phyloP scores from a whole-genome alignment of 2,329 filamentous ascomycete species.

The Fusarium duplospermum region DNA sequence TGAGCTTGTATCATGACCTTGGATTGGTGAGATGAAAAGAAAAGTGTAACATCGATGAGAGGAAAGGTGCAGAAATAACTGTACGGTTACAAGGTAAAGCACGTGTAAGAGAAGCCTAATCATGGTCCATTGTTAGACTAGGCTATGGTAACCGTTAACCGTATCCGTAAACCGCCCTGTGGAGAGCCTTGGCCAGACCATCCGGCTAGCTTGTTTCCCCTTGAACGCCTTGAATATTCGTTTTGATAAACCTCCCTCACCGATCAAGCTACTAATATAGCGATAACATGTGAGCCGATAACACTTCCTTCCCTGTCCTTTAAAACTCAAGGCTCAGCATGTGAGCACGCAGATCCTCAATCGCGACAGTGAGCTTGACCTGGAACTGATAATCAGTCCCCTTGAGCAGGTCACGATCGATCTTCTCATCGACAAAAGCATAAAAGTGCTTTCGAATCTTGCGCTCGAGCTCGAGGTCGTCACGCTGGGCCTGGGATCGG shows the following conservation, averaged over 20 bases:
- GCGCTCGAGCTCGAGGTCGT: conserved; percentile 8
- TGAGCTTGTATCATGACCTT: not conserved
- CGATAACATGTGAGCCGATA: not conserved
- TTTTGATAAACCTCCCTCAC: not conserved
- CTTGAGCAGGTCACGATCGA: conserved; percentile 6
- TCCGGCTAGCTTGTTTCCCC: not conserved
- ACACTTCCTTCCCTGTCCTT: not conserved
- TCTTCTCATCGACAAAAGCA: not conserved
- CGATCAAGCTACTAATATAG: not conserved
- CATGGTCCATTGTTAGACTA: not conserved
- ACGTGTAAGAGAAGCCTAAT: not conserved
- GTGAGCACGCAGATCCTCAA: not conserved
- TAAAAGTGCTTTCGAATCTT: conserved; percentile 23
- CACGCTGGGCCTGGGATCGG: not conserved
- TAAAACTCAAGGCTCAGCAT: conserved; percentile 5
- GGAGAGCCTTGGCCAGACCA: conserved; percentile 12
- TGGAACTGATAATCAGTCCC: conserved; percentile 20
- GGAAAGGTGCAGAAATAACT: not conserved
- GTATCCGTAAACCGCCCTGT: conserved; percentile 4
- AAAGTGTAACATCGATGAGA: not conserved
- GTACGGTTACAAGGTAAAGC: not conserved
- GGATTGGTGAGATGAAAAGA: not conserved
- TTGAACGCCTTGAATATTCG: not conserved
- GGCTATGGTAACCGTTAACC: not conserved
- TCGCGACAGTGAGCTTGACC: conserved; percentile 7